Evolutionary conservation across 2,329 filamentous ascomycete genomes (phyloP), one percentile per base, ranked within the genome.

Genomic region (Kalmusia sp.): DNA sequence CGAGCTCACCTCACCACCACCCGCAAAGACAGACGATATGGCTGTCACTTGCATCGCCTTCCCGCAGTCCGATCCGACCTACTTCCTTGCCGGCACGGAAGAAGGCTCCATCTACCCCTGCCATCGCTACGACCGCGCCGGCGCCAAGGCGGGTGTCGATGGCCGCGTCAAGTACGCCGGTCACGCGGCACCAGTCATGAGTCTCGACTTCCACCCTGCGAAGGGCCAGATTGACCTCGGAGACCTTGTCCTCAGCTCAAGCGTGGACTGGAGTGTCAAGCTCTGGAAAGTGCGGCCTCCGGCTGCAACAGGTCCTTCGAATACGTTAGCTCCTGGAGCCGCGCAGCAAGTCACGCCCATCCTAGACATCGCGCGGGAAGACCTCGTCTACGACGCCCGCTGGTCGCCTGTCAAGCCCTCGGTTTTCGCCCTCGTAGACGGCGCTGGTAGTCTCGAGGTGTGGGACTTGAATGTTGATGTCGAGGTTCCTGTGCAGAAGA

Each of bases 81-180:
- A 96, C 76, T 99, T 99, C 81, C 86, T 99, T 3, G 90, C 96
- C 28, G 95, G 96, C 34, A 96, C 93, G 24, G 95, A 99, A 78
- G 95, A 99, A 79, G 96, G 96, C 45, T 89, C 89, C 40, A 97
- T 99, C 59, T 96, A 95, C 76, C 93, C 95, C 0, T 97, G 96
- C 71, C 95, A 99, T 74, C 85, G 95, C 57, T 99, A 99, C 77
- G 95, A 99, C 76, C 91, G 96, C 59, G 95, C 96, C 5, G 95
- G 95, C 52, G 95, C 95, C 60, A 98, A 98, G 79, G 93, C 95
- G 4, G 95, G 95, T 41, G 92, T 97, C 22, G 96, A 99, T 72
- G 86, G 89, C 51, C 87, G 93, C 56, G 87, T 97, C 54, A 88
- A 87, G 62, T 99, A 99, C 78, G 86, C 86, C 61, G 93, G 92